Base-by-base conservation (phyloP, 805 yeast species). In the Metschnikowia henanensis region DNA sequence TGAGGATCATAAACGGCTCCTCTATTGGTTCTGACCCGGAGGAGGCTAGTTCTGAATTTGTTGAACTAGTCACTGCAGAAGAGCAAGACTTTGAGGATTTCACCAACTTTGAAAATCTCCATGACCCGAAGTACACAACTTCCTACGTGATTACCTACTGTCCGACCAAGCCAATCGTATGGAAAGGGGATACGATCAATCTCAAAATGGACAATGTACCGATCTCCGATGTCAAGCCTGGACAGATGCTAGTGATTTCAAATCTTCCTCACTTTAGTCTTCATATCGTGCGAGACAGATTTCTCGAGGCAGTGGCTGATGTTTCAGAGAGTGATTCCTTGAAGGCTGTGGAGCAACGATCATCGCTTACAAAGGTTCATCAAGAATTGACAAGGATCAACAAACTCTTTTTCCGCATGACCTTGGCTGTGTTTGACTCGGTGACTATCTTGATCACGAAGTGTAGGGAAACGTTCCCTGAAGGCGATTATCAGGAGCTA, bases 131-230 rank as follows among this genome's bases (percentile, higher is more conserved):
- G 16, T 32, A 47, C 53, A 66, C 70, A 19, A 61, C 70, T 21
- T 87, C 89, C 0, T 88, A 87, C 51, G 76, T 88, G 12, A 55
- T 90, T 21, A 84, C 88, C 0, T 64, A 91, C 4, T 82, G 87
- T 55, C 90, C 96, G 0, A 75, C 83, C 2, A 87, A 87, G 55
- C 95, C 97, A 0, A 76, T 91, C 64, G 80, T 87, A 37, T 92
- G 98, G 98, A 90, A 86, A 48, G 97, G 97, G 4, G 75, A 79
- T 15, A 81, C 85, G 50, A 74, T 83, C 30, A 76, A 81, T 33
- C 60, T 87, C 5, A 71, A 73, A 12, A 61, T 79, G 12, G 73
- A 68, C 9, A 57, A 64, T 3, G 66, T 76, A 3, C 78, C 82
- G 0, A 64, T 76, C 3, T 70, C 79, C 19, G 83, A 81, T 43